Conservation (phyloP, 2,329 filamentous ascomycete species). For the Lizonia empirigonia region DNA sequence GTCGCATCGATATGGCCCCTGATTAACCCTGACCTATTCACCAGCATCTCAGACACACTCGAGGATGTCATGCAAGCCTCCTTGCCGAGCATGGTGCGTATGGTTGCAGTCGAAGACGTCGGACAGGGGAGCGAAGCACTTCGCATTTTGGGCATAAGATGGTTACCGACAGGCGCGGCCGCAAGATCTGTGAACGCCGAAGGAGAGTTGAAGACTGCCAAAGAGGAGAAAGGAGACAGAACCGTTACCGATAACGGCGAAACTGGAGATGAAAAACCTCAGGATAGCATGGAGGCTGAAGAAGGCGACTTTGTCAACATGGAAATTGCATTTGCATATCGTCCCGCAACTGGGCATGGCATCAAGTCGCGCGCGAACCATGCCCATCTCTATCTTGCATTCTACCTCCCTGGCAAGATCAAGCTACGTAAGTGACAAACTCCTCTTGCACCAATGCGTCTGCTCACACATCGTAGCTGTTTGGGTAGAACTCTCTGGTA, state of each 20-base stretch:
- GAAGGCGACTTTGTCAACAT: conserved; percentile 80
- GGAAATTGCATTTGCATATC: conserved; percentile 76
- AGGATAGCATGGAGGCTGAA: conserved; percentile 68
- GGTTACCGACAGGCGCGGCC: conserved; percentile 74
- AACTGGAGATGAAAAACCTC: conserved; percentile 43
- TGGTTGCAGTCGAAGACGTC: conserved; percentile 77
- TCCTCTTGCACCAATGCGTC: no score
- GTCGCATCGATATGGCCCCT: conserved; percentile 73
- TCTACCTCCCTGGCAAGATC: conserved; percentile 66
- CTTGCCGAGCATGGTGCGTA: conserved; percentile 69
- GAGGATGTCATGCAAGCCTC: conserved; percentile 84
- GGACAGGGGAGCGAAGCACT: conserved; percentile 75
- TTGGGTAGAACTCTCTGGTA: conserved; percentile 75
- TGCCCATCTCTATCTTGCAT: conserved; percentile 73
- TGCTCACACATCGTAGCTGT: conserved; percentile 56
- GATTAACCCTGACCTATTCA: conserved; percentile 76
- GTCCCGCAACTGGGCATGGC: conserved; percentile 65
- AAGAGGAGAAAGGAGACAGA: conserved; percentile 57
- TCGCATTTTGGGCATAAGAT: conserved; percentile 72
- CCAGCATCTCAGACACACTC: conserved; percentile 69
- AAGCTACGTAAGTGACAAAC: conserved; percentile 57
- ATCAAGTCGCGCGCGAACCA: conserved; percentile 70
- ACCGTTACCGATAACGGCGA: conserved; percentile 54
- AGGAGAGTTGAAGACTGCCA: conserved; percentile 60
- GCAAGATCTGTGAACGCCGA: conserved; percentile 64